A percentile compares a stretch with the other conserved stretches of the same genome.
Conservation (phyloP, 2,329 filamentous ascomycete genomes). For the Pseudocercospora musae region DNA sequence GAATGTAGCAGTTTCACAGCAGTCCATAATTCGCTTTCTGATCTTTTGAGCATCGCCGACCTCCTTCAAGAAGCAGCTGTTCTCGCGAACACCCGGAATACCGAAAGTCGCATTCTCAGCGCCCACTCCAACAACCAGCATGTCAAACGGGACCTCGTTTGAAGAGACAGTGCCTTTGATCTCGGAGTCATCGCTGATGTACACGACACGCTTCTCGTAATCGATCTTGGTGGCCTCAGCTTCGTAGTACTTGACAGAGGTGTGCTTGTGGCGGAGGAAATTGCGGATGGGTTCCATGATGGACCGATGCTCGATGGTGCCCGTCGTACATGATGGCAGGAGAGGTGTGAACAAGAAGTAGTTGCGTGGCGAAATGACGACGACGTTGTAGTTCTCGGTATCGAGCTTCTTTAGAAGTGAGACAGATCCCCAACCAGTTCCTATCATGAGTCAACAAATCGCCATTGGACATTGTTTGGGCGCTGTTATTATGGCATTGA, state of each 20-base stretch:
- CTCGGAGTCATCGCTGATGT: conserved; percentile 88
- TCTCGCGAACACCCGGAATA: conserved; percentile 89
- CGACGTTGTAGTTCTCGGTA: conserved; percentile 93
- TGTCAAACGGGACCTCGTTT: conserved; percentile 94
- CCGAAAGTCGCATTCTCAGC: conserved; percentile 98
- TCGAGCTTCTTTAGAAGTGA: conserved; percentile 98
- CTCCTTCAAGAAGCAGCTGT: conserved; percentile 98
- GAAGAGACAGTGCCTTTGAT: conserved; percentile 77
- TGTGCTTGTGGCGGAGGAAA: conserved; percentile 92
- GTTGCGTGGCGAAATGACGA: conserved; percentile 96
- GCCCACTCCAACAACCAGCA: conserved; percentile 95
- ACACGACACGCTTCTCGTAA: conserved; percentile 81
- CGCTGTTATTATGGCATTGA: too few relatives aligned
- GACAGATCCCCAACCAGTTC: conserved; percentile 94
- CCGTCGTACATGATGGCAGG: conserved; percentile 94
- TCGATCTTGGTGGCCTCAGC: conserved; percentile 96
- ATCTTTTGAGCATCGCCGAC: conserved; percentile 94
- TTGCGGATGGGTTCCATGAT: conserved; percentile 99
- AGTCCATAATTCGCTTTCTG: conserved; percentile 99
- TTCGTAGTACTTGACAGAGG: conserved; percentile 93
- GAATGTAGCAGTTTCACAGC: conserved; percentile 96
- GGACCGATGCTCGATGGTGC: conserved; percentile 95
- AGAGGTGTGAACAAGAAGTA: conserved; percentile 99
- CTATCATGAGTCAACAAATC: conserved; percentile 46
- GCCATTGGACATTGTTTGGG: neutral